phyloP scores from a whole-genome alignment of 148 eudicot genomes.

The Dianthus caryophyllus region DNA sequence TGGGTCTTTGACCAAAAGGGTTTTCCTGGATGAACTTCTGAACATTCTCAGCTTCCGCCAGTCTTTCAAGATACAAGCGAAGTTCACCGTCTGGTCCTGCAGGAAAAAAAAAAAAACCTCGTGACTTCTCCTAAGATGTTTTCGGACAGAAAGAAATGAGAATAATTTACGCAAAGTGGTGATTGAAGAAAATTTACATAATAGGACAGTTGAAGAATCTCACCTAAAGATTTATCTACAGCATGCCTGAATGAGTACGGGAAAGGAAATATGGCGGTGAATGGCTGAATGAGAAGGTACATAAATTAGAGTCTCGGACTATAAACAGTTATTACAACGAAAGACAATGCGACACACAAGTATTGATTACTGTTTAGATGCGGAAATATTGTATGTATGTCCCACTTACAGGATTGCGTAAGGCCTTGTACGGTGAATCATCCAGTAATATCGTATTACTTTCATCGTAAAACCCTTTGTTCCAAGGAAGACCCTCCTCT shows the following conservation, averaged over 20 bases:
- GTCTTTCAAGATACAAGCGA: slow-evolving; percentile 53
- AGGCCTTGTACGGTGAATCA: slow-evolving; percentile 92
- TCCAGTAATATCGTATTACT: slow-evolving; percentile 77
- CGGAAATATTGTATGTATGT: no score
- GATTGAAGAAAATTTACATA: background rate
- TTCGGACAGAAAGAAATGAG: background rate
- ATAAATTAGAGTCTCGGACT: slow-evolving; percentile 7
- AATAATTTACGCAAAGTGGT: background rate
- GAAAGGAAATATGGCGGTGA: slow-evolving; percentile 70
- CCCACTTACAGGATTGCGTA: slow-evolving; percentile 81
- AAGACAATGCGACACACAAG: background rate
- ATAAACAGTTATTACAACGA: background rate
- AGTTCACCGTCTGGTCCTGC: slow-evolving; percentile 65
- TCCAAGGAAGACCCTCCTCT: slow-evolving; percentile 59
- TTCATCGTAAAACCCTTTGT: slow-evolving; percentile 57
- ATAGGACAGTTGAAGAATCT: slow-evolving; percentile 11
- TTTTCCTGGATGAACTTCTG: slow-evolving; percentile 54
- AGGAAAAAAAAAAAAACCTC: background rate
- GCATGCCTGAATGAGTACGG: slow-evolving; percentile 40
- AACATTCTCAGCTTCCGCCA: slow-evolving; percentile 51
- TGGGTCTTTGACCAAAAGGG: slow-evolving; percentile 68
- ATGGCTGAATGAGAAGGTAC: slow-evolving; percentile 35
- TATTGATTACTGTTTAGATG: background rate
- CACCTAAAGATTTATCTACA: slow-evolving; percentile 61
- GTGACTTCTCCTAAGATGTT: no score